These are phyloP conservation scores for Tubosaeta sp. DNA, from an alignment of 768 basidiomycete genomes.

Conservation along the genomic window DNA sequence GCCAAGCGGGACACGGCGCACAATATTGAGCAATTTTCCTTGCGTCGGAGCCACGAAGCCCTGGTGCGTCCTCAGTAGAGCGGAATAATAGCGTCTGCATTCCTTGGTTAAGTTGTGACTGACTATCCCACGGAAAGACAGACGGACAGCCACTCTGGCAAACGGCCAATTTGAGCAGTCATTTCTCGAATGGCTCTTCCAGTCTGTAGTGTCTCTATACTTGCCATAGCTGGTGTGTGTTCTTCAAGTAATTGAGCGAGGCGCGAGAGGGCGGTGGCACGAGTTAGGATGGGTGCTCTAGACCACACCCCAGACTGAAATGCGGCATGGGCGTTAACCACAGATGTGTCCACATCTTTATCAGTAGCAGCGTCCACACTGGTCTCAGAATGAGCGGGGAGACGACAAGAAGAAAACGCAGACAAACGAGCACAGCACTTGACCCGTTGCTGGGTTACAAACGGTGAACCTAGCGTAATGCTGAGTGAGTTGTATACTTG, in stretches of 20 bases:
- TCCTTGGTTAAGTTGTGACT: constrained; percentile 1
- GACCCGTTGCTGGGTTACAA: constrained; percentile 65
- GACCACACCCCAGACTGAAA: constrained; percentile 77
- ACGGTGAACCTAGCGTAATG: constrained; percentile 45
- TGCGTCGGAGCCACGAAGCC: constrained; percentile 72
- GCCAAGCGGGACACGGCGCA: constrained; percentile 74
- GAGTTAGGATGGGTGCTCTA: constrained; percentile 47
- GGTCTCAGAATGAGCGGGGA: neutral
- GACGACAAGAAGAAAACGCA: neutral
- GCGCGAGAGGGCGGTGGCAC: constrained; percentile 61
- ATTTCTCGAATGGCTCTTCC: constrained; percentile 83
- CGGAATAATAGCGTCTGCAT: constrained; percentile 70
- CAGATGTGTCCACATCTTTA: constrained; percentile 47
- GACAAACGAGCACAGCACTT: constrained; percentile 53
- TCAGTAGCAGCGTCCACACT: constrained; percentile 56
- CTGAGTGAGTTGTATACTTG: neutral
- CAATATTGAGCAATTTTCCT: constrained; percentile 74
- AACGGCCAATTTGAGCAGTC: constrained; percentile 67
- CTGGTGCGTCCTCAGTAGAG: constrained; percentile 66
- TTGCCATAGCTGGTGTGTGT: constrained; percentile 54
- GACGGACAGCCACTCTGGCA: constrained; percentile 85
- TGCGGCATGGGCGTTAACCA: constrained; percentile 50
- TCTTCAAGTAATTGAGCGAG: constrained; percentile 61
- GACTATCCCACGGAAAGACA: neutral
- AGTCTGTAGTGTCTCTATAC: constrained; percentile 70